These are phyloP conservation scores for Citrus sinensis DNA, from an alignment of 345 rosid species.

Conservation along the genomic window DNA sequence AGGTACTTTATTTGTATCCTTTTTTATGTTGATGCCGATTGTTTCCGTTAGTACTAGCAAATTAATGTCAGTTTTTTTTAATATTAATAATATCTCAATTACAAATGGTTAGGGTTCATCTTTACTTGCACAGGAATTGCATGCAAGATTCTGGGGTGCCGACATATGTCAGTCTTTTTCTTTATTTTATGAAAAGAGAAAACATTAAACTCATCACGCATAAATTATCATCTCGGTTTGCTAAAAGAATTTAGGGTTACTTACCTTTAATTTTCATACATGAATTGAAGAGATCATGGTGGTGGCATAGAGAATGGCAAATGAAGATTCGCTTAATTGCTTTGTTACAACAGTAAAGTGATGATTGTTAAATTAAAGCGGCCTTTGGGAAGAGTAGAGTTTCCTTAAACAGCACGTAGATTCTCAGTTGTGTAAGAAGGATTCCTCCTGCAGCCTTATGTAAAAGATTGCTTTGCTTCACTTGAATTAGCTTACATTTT, in stretches of 20 bases:
- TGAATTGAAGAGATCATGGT: background rate
- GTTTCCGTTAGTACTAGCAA: background rate
- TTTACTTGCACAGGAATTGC: background rate
- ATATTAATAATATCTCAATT: background rate
- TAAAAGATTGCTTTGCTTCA: conserved; percentile 16
- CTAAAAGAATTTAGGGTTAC: conserved; percentile 18
- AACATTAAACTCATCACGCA: background rate
- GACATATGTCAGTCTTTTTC: background rate
- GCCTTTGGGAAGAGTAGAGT: conserved; percentile 27
- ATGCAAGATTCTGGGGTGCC: background rate
- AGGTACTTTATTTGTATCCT: conserved; percentile 7
- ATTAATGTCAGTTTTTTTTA: too few relatives aligned
- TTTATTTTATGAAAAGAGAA: background rate
- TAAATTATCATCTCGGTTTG: conserved; percentile 17
- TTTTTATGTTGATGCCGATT: background rate
- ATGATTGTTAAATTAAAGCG: conserved; percentile 26
- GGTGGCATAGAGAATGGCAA: conserved; percentile 19
- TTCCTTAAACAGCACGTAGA: conserved; percentile 29
- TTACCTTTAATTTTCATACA: background rate
- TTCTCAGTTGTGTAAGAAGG: conserved; percentile 29
- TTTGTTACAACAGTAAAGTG: conserved; percentile 24
- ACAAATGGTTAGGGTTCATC: background rate
- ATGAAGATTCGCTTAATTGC: conserved; percentile 25
- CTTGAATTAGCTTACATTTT: conserved; percentile 10
- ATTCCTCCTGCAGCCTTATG: conserved; percentile 37